Base-by-base conservation (phyloP, 176 grass and related monocot species). In the Stipa capillata region DNA sequence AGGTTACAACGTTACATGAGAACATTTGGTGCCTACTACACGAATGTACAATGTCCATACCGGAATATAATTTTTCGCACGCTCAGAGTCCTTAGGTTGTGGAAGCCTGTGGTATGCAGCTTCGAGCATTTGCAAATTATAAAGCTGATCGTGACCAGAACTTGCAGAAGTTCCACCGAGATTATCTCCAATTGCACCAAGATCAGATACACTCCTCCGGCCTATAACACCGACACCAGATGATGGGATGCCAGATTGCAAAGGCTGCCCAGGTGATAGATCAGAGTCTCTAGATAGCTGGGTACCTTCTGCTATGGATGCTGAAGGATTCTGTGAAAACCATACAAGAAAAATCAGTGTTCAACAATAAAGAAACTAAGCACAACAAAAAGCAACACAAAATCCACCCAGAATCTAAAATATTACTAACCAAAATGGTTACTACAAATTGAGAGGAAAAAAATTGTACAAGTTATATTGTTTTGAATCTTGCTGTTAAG, bases 81-180 rank as follows among this genome's bases (percentile, higher is more conserved):
- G 92, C 71, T 99, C 97, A 0, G 97, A 96, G 60, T 99, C 97
- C 84, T 95, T 99, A 13, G 92, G 90, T 62, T 95, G 90, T 28
- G 97, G 97, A 74, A 99, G 97, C 69, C 63, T 99, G 49, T 81
- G 86, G 72, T 82, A 99, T 62, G 92, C 92, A 89, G 97, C 81
- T 89, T 99, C 92, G 17, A 99, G 92, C 80, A 99, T 86, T 88
- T 99, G 92, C 65, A 99, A 25, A 85, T 88, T 94, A 81, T 99
- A 88, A 69, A 85, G 60, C n/a, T 84, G 88, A 87, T 99, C 92
- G 5, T 93, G 92, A 52, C 69, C 73, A 76, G 89, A 93, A 82
- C 34, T 82, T 60, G 76, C 85, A 34, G 68, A 73, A 64, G 76
- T 45, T 43, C 83, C 89, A 41, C 83, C 88, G 52, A 97, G 76